Evolutionary conservation across 2,329 filamentous ascomycete species (phyloP).

Genomic region (Aspergillus spinulosporus): DNA sequence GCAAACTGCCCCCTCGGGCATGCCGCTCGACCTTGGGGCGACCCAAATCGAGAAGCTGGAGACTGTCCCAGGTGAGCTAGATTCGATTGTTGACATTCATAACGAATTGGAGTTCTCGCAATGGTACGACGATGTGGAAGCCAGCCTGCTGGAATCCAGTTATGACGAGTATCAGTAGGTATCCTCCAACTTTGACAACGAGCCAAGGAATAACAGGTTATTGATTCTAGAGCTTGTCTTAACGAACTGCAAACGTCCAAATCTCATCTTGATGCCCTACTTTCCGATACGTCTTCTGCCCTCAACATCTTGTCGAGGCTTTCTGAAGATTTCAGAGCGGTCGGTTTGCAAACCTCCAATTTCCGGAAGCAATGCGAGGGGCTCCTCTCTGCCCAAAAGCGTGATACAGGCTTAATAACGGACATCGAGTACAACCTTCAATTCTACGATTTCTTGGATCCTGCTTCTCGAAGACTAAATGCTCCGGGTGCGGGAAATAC

Average conservation of each 20-base stretch:
- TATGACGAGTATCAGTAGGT: slow-evolving; percentile 80
- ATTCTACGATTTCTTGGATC: slow-evolving; percentile 92
- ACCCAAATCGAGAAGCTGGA: slow-evolving; percentile 24
- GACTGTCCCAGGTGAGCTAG: slow-evolving; percentile 13
- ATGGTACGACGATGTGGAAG: slow-evolving; percentile 62
- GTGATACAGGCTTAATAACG: slow-evolving; percentile 75
- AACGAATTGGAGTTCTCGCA: slow-evolving; percentile 60
- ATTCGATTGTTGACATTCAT: slow-evolving; percentile 48
- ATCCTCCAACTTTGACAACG: not conserved
- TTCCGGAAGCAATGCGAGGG: slow-evolving; percentile 93
- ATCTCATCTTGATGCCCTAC: slow-evolving; percentile 75
- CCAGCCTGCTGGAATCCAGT: slow-evolving; percentile 73
- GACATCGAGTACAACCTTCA: slow-evolving; percentile 86
- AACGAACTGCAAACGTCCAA: slow-evolving; percentile 80
- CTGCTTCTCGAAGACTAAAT: slow-evolving; percentile 84
- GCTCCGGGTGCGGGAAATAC: slow-evolving; percentile 84
- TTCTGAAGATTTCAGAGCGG: slow-evolving; percentile 80
- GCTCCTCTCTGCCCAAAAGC: slow-evolving; percentile 76
- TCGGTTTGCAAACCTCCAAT: slow-evolving; percentile 86
- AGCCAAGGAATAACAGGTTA: slow-evolving; percentile 11
- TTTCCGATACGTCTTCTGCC: slow-evolving; percentile 73
- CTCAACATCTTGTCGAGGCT: slow-evolving; percentile 74
- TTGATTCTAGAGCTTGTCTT: slow-evolving; percentile 63
- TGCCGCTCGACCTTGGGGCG: slow-evolving; percentile 30
- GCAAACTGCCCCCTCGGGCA: slow-evolving; percentile 39